These are phyloP conservation scores for Letharia lupina DNA, from an alignment of 495 filamentous ascomycete species.

Conservation along the genomic window DNA sequence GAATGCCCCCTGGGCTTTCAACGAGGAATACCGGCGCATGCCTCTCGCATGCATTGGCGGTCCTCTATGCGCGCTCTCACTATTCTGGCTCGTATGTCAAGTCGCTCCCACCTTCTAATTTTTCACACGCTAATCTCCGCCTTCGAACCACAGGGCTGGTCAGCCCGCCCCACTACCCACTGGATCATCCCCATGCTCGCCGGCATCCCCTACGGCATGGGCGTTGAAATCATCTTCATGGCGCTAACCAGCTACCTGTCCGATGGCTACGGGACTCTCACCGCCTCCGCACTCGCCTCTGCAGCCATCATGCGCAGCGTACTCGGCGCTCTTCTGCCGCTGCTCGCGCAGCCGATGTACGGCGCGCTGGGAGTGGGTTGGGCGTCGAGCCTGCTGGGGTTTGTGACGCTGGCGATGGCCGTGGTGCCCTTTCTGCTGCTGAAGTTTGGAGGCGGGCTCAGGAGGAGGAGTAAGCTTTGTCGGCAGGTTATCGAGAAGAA, in stretches of 20 bases:
- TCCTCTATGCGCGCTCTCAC: conserved; percentile 33
- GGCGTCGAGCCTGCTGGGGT: conserved; percentile 41
- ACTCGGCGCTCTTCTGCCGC: conserved; percentile 35
- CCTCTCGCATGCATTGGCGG: conserved; percentile 37
- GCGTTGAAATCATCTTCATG: conserved; percentile 40
- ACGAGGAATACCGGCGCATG: conserved; percentile 37
- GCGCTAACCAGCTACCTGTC: conserved; percentile 41
- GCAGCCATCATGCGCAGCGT: conserved; percentile 36
- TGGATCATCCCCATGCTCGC: conserved; percentile 37
- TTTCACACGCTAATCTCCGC: background rate
- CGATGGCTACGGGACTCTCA: conserved; percentile 38
- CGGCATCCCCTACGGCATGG: conserved; percentile 36
- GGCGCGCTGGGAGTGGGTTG: conserved; percentile 35
- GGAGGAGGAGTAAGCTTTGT: conserved; percentile 35
- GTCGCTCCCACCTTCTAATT: background rate
- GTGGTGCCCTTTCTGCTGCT: conserved; percentile 32
- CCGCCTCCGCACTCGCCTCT: conserved; percentile 38
- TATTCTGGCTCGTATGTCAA: conserved; percentile 31
- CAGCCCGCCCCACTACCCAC: conserved; percentile 32
- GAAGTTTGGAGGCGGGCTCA: conserved; percentile 32
- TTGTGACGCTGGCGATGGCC: conserved; percentile 35
- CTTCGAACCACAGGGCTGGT: conserved; percentile 28
- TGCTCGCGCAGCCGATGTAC: conserved; percentile 39
- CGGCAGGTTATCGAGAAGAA: conserved; percentile 25
- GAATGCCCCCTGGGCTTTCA: conserved; percentile 32